Evolutionary conservation across 2,329 filamentous ascomycete genomes (phyloP), one percentile per base, ranked within the genome.

Genomic region (Trichoderma lentiforme): DNA sequence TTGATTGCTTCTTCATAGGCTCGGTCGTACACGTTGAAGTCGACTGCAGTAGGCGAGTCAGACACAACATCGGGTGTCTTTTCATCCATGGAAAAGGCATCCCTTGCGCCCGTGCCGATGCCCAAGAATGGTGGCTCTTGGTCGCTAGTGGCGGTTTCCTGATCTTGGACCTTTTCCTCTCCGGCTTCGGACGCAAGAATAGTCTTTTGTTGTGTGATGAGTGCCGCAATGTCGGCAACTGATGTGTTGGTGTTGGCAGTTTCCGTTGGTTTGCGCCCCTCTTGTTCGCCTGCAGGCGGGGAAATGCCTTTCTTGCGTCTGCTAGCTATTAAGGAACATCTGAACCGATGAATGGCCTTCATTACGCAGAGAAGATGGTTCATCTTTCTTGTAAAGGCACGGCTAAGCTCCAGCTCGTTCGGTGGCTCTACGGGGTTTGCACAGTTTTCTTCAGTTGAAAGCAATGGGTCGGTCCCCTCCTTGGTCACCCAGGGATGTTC

Each of bases 401-500:
- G 90, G 77, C 94, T 94, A 78, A 98, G 89, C 82, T 99, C 96
- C 71, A 95, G 90, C 76, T 96, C 93, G 71, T 95, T 98, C 1
- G 95, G 95, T 6, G 91, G 89, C 73, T 94, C 93, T 36, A 98
- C 86, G 18, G 94, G 84, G 74, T 94, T 87, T 12, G 91, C 89
- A 57, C 93, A 97, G 76, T 99, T 99, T 78, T 98, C 95, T 74
- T 94, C 92, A 58, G 89, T 87, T 8, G 93, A 89, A 14, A 98
- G 86, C 15, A 99, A 84, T 73, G 89, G 89, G 80, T 98, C 95
- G 8, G 84, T 87, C 15, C 94, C 95, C 71, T 88, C 83, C 77
- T 90, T 92, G 6, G 95, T 98, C 15, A 99, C 94, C 96, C 96
- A 99, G 0, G 94, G 89, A 79, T 99, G 96, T 76, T 91, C 88